phyloP scores from a whole-genome alignment of 306 rosid species.

The Cucumis melo region DNA sequence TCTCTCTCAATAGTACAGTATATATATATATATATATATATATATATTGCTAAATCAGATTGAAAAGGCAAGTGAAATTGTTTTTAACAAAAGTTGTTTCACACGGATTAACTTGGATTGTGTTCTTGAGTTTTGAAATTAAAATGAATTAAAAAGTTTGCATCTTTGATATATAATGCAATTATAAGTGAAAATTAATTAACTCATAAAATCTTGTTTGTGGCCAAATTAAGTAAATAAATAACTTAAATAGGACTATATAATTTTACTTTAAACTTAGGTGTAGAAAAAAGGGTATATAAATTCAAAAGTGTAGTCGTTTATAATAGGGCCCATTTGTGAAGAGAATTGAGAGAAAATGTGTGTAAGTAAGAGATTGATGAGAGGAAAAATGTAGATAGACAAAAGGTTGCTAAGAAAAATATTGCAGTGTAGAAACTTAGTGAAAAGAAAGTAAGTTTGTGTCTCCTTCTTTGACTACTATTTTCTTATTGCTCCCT shows the following conservation, averaged over 20 bases:
- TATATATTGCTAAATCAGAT: background rate
- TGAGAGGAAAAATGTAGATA: background rate
- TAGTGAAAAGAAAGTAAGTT: background rate
- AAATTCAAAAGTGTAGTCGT: background rate
- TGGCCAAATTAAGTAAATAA: no score
- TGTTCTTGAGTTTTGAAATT: background rate
- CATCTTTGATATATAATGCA: background rate
- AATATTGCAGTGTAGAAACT: background rate
- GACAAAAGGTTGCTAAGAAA: background rate
- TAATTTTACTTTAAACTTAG: no score
- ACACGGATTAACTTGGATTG: background rate
- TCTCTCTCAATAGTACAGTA: background rate
- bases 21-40: no score
- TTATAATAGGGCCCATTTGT: background rate
- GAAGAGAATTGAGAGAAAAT: background rate
- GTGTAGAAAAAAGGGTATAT: background rate
- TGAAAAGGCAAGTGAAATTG: background rate
- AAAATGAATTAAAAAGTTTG: background rate
- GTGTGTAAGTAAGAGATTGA: background rate
- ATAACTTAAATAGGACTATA: no score
- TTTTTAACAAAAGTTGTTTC: background rate
- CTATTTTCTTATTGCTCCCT: background rate
- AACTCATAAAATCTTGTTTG: no score
- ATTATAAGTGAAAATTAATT: background rate
- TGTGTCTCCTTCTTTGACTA: background rate